Conservation (phyloP, 2,329 filamentous ascomycete genomes). For the Aspergillus awamori region DNA sequence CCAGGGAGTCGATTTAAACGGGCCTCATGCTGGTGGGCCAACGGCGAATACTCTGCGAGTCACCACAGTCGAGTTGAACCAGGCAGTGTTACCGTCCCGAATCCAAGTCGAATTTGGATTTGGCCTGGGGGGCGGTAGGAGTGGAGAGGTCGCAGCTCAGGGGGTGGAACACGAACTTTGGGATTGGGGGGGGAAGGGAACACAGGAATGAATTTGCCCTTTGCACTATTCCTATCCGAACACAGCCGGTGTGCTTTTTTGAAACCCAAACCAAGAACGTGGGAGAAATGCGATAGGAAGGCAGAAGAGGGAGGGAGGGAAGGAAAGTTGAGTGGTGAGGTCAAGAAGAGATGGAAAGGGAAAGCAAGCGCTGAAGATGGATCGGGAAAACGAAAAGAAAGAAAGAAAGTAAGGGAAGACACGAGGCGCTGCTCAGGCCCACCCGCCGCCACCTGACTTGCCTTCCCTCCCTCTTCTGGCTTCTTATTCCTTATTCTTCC, state of each 20-base stretch:
- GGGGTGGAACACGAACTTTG: not conserved
- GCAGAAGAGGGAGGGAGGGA: not conserved
- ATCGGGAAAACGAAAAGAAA: not conserved
- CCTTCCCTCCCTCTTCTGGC: not conserved
- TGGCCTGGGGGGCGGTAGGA: not conserved
- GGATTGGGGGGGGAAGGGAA: not conserved
- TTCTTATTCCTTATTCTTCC: not conserved
- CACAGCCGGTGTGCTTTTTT: not conserved
- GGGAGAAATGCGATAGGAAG: not conserved
- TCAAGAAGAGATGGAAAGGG: slow-evolving; percentile 9
- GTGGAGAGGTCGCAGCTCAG: slow-evolving; percentile 1
- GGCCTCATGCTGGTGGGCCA: slow-evolving; percentile 23
- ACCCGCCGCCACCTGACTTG: slow-evolving; percentile 1
- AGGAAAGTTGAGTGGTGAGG: slow-evolving; percentile 19
- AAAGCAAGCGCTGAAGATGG: not conserved
- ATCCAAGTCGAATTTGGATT: slow-evolving; percentile 2
- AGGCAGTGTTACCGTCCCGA: not conserved
- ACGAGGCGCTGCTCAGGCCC: slow-evolving; percentile 5
- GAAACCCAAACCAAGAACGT: not conserved
- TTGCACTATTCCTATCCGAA: not conserved
- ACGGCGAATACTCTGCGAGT: slow-evolving; percentile 9
- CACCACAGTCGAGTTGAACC: slow-evolving; percentile 15
- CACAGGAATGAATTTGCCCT: not conserved
- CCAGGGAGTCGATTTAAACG: slow-evolving; percentile 16
- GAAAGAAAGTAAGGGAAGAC: not conserved